A percentile compares a stretch with the other conserved stretches of the same genome.
These are phyloP conservation scores for Scolecobasidium constrictum DNA, from an alignment of 2,329 filamentous ascomycete genomes.

Conservation along the genomic window DNA sequence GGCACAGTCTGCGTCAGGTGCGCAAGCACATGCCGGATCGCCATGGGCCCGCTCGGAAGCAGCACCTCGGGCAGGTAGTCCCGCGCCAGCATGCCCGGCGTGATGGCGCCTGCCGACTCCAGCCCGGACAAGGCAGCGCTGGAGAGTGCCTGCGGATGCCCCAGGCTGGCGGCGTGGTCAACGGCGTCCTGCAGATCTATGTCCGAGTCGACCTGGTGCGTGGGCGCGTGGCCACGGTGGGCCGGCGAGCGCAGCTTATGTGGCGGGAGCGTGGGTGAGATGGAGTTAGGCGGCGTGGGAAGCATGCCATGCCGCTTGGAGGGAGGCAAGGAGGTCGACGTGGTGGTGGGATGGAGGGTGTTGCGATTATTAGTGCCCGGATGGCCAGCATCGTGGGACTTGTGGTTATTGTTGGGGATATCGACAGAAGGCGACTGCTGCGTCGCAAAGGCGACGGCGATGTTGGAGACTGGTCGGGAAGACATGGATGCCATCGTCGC, in stretches of 20 bases:
- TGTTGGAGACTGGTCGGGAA: slow-evolving; percentile 28
- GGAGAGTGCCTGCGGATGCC: slow-evolving; percentile 31
- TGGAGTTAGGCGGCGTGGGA: slow-evolving; percentile 88
- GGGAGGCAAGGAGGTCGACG: not conserved
- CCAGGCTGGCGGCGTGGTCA: slow-evolving; percentile 35
- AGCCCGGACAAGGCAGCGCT: slow-evolving; percentile 41
- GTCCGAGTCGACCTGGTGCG: slow-evolving; percentile 62
- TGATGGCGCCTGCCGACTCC: slow-evolving; percentile 75
- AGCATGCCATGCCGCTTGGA: slow-evolving; percentile 38
- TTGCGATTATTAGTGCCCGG: slow-evolving; percentile 9
- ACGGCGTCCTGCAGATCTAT: slow-evolving; percentile 68
- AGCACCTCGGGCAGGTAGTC: slow-evolving; percentile 86
- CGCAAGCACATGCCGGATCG: slow-evolving; percentile 91
- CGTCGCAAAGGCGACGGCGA: slow-evolving; percentile 27
- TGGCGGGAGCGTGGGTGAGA: slow-evolving; percentile 77
- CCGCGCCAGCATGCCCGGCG: slow-evolving; percentile 73
- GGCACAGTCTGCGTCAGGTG: slow-evolving; percentile 89
- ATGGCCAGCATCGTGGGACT: slow-evolving; percentile 18
- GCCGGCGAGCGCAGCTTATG: slow-evolving; percentile 57
- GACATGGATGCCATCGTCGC: slow-evolving; percentile 22
- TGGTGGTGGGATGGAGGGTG: not conserved
- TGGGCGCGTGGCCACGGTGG: slow-evolving; percentile 35
- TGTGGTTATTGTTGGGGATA: slow-evolving; percentile 21
- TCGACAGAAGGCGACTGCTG: slow-evolving; percentile 13
- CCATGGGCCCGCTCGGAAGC: slow-evolving; percentile 81